Evolutionary conservation across 257 asterid species (phyloP), one percentile per base, ranked within the genome.

Genomic region (Anisodus acutangulus): DNA sequence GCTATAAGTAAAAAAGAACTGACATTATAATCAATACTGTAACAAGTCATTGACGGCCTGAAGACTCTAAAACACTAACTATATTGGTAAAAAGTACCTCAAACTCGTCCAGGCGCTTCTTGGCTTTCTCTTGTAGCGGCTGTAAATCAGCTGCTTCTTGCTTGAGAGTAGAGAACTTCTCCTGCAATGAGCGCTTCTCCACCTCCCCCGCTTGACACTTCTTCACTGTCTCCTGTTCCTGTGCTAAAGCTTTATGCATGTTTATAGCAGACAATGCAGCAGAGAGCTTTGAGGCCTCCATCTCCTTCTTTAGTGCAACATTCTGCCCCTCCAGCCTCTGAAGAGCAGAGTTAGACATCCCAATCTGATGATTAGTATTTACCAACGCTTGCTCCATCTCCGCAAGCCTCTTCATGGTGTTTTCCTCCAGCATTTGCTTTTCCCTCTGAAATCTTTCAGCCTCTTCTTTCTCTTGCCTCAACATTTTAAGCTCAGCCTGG

Each of bases 401-500:
- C 2, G 90, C 57, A 54, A 91, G 86, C 88, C 95, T 88, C 85
- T 92, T 92, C 83, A 80, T 15, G 53, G 90, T 87, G 81, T 69
- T 87, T 85, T 95, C 97, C 87, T 92, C 97, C 91, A 89, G 68
- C 15, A 85, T 71, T 74, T 91, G 97, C 83, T 84, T 87, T 74
- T 93, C 97, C 90, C 87, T 92, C 54, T 89, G 90, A 82, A 87
- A 64, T 71, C 85, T 92, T 53, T 93, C 94, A 0, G 82, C 80
- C 80, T 91, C 97, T 83, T 89, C 94, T 78, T 88, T 94, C 87
- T 92, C 98, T 69, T 91, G 92, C 90, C 90, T 94, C 91, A 96
- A 70, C 84, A 83, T 88, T 89, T 89, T 93, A 92, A 94, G 68
- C 88, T 93, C 99, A 3, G 51, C 81, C 89, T 87, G 84, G 79